Evolutionary conservation across 495 filamentous ascomycete species (phyloP).

Genomic region (Darksidea phi): DNA sequence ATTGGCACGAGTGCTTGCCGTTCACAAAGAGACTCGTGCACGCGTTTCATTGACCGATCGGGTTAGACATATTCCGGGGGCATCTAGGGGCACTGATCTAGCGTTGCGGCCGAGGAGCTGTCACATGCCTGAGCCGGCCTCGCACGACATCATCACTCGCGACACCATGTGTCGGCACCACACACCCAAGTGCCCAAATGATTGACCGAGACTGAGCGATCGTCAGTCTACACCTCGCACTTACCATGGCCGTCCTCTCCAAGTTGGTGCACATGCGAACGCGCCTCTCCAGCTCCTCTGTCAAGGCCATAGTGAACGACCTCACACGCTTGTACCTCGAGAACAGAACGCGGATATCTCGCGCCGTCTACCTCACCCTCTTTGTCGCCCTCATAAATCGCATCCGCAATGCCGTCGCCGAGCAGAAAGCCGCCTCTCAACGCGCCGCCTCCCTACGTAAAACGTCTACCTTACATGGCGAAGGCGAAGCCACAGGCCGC

Average conservation of each 20-base stretch:
- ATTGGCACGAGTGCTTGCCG: too few species aligned
- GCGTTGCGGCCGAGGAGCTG: background rate
- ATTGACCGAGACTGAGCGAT: background rate
- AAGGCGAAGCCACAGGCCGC: conserved; percentile 50
- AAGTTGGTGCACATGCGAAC: conserved; percentile 59
- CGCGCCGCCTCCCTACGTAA: conserved; percentile 65
- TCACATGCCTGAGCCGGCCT: background rate
- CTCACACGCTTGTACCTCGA: conserved; percentile 74
- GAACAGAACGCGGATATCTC: conserved; percentile 86
- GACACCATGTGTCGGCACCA: background rate
- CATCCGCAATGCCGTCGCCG: conserved; percentile 83
- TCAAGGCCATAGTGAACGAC: conserved; percentile 71
- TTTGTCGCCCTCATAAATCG: conserved; percentile 85
- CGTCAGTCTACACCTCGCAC: background rate
- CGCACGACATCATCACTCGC: conserved; percentile 2
- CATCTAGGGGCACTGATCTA: background rate
- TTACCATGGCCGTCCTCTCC: conserved; percentile 73
- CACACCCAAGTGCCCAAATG: conserved; percentile 1
- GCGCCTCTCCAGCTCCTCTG: conserved; percentile 60
- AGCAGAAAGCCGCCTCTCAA: conserved; percentile 83
- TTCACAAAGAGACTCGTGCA: too few species aligned
- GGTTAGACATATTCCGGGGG: conserved; percentile 2
- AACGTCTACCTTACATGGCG: conserved; percentile 54
- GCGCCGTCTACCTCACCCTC: conserved; percentile 87
- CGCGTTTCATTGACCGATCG: background rate